phyloP scores from a whole-genome alignment of 2,329 filamentous ascomycete species.

The Podosphaera xanthii region DNA sequence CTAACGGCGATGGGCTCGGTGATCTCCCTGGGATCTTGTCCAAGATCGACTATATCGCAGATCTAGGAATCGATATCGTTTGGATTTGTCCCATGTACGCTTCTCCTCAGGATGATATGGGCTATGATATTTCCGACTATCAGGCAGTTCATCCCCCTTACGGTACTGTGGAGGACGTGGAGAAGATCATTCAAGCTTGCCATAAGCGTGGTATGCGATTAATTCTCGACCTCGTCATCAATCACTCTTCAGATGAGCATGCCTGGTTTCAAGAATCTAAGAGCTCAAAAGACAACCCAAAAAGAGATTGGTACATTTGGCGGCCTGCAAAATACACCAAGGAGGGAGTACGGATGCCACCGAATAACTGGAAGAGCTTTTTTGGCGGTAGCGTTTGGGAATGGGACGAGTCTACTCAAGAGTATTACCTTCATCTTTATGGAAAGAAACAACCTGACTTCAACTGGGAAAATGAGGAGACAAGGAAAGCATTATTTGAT shows the following conservation, averaged over 20 bases:
- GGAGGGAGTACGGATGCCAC: constrained; percentile 40
- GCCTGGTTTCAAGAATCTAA: constrained; percentile 35
- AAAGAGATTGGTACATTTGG: constrained; percentile 44
- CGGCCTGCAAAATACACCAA: constrained; percentile 27
- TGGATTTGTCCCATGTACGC: constrained; percentile 47
- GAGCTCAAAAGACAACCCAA: constrained; percentile 24
- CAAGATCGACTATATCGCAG: constrained; percentile 34
- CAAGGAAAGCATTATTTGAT: constrained; percentile 45
- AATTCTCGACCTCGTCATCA: constrained; percentile 53
- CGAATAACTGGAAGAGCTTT: constrained; percentile 48
- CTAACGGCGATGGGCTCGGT: constrained; percentile 33
- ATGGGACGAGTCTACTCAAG: constrained; percentile 43
- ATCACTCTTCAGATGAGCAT: constrained; percentile 51
- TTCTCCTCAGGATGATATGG: constrained; percentile 42
- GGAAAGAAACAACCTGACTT: constrained; percentile 56
- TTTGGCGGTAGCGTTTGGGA: constrained; percentile 40
- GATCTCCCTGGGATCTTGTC: constrained; percentile 36
- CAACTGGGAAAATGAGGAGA: constrained; percentile 55
- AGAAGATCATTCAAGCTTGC: constrained; percentile 33
- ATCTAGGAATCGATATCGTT: constrained; percentile 35
- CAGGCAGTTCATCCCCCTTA: constrained; percentile 39
- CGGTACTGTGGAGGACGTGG: constrained; percentile 41
- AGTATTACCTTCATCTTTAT: constrained; percentile 61
- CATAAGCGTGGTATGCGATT: constrained; percentile 43
- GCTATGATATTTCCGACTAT: constrained; percentile 47